Evolutionary conservation across 139 green algal species (phyloP).

Genomic region (Chlorella sp.): DNA sequence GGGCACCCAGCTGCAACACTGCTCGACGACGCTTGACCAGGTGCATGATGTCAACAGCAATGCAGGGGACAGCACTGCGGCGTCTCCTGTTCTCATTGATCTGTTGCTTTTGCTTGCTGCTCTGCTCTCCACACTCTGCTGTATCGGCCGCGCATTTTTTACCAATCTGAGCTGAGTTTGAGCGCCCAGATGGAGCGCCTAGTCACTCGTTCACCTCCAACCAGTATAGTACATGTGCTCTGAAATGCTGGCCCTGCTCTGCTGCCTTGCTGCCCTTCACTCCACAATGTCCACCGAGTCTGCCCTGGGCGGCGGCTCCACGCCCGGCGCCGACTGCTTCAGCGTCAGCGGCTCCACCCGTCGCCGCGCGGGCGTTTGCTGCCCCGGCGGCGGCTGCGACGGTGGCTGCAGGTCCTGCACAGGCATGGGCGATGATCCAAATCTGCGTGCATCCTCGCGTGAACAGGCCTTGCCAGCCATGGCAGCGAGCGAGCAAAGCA

Average conservation of each 20-base stretch:
- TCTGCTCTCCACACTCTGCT: no score
- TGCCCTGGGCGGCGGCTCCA: constrained; percentile 13
- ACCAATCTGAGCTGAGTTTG: no score
- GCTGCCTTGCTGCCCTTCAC: background rate
- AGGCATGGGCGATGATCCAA: background rate
- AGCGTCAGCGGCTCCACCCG: no score
- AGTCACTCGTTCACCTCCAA: no score
- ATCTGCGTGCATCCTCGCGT: background rate
- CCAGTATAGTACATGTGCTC: background rate
- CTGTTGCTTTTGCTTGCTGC: no score
- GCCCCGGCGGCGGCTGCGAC: background rate
- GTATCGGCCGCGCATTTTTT: no score
- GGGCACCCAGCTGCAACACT: no score
- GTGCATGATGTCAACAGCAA: no score
- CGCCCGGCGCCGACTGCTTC: background rate
- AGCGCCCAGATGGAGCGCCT: no score
- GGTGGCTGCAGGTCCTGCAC: background rate
- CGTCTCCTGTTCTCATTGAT: no score
- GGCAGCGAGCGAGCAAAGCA: background rate
- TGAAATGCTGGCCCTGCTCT: background rate
- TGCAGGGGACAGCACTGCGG: no score
- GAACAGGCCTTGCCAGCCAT: background rate
- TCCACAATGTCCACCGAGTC: constrained; percentile 12
- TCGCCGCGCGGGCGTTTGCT: background rate
- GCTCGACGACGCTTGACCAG: no score